These are phyloP conservation scores for Penicillium sp. DNA, from an alignment of 2,329 filamentous ascomycete genomes.

Conservation along the genomic window DNA sequence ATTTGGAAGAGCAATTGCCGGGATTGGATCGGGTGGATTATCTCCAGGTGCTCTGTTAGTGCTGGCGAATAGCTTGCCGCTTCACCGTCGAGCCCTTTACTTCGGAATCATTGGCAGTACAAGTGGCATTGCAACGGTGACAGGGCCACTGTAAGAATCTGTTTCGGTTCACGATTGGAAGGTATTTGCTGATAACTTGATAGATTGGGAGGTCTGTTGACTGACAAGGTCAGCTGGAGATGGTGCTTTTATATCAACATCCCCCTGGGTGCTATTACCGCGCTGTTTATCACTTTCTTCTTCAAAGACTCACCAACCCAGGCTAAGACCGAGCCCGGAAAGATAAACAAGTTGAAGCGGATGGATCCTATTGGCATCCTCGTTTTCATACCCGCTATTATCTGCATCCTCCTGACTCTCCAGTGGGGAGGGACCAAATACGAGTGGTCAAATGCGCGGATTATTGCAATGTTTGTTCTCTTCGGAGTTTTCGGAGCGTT, in stretches of 20 bases:
- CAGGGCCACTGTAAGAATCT: slow-evolving; percentile 34
- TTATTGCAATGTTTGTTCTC: slow-evolving; percentile 49
- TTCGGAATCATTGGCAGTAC: slow-evolving; percentile 41
- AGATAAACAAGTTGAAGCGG: slow-evolving; percentile 26
- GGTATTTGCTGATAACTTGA: neutral
- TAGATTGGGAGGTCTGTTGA: slow-evolving; percentile 44
- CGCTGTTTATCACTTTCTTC: slow-evolving; percentile 32
- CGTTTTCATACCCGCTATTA: slow-evolving; percentile 43
- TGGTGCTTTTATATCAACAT: slow-evolving; percentile 45
- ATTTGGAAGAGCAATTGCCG: slow-evolving; percentile 41
- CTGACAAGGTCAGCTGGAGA: slow-evolving; percentile 40
- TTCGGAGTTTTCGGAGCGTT: slow-evolving; percentile 47
- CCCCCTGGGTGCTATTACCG: slow-evolving; percentile 31
- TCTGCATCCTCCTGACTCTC: slow-evolving; percentile 48
- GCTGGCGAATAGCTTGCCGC: slow-evolving; percentile 38
- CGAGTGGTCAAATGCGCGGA: slow-evolving; percentile 42
- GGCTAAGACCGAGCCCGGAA: slow-evolving; percentile 19
- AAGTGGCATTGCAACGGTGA: slow-evolving; percentile 43
- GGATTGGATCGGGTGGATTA: slow-evolving; percentile 37
- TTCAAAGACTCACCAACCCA: slow-evolving; percentile 25
- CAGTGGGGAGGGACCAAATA: slow-evolving; percentile 46
- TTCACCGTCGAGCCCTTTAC: slow-evolving; percentile 39
- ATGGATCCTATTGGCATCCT: slow-evolving; percentile 43
- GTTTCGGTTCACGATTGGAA: no score
- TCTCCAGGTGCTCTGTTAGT: slow-evolving; percentile 41